Evolutionary conservation across 495 filamentous ascomycete genomes (phyloP).

Genomic region (Jackrogersella multiformis): DNA sequence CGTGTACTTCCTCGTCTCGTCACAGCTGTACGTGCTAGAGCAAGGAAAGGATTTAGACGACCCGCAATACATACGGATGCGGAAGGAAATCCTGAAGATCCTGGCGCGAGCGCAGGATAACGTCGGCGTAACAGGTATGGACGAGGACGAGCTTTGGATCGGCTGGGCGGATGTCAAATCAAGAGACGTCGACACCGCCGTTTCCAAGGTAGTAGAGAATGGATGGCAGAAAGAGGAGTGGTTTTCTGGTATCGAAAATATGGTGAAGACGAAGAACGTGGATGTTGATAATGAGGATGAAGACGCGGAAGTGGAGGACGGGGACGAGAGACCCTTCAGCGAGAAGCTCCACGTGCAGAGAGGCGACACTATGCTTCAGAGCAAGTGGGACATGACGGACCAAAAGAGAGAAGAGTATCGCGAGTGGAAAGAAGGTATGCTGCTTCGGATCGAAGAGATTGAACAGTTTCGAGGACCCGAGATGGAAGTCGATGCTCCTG

Average conservation of each 20-base stretch:
- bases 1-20: conserved; percentile 69
- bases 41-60: conserved; percentile 48
- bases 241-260: conserved; percentile 62
- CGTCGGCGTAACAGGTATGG: conserved; percentile 43
- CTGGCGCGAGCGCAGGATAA: conserved; percentile 50
- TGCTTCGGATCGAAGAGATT: conserved; percentile 64
- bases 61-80: conserved; percentile 50
- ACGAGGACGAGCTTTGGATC: conserved; percentile 56
- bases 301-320: conserved; percentile 40
- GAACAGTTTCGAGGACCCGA: conserved; percentile 45
- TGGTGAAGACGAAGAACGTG: conserved; percentile 42
- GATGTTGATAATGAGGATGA: conserved; percentile 32
- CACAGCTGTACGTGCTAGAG: conserved; percentile 52
- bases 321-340: conserved; percentile 41
- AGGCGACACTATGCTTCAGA: conserved; percentile 85
- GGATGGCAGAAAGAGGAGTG: conserved; percentile 75
- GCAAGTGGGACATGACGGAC: conserved; percentile 79
- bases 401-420: conserved; percentile 71
- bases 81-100: conserved; percentile 51
- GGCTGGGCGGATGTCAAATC: conserved; percentile 54
- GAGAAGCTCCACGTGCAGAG: conserved; percentile 49
- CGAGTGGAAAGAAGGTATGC: conserved; percentile 75
- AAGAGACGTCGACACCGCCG: conserved; percentile 68
- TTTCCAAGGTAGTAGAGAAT: conserved; percentile 63
- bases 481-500: conserved; percentile 41